phyloP scores from a whole-genome alignment of 257 asterid species.

The Capsicum chinense region DNA sequence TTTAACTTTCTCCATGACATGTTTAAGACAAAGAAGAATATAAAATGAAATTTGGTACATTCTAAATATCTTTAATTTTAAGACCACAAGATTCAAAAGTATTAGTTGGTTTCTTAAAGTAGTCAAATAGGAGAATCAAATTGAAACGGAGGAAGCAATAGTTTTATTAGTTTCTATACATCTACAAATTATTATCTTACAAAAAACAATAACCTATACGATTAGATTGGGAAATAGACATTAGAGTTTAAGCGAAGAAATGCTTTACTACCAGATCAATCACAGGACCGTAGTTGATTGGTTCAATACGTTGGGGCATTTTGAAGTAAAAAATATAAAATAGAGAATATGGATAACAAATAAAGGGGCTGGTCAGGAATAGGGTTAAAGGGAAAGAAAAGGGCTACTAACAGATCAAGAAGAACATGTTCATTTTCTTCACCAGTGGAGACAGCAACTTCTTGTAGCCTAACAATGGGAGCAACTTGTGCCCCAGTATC shows the following conservation, averaged over 20 bases:
- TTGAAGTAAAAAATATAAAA: neutral
- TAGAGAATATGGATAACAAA: neutral
- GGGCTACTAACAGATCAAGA: conserved; percentile 61
- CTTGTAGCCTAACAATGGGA: conserved; percentile 73
- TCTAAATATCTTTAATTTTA: too few species aligned
- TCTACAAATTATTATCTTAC: neutral
- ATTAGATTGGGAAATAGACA: too few species aligned
- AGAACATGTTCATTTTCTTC: conserved; percentile 78
- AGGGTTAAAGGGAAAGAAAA: neutral
- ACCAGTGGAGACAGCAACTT: conserved; percentile 79
- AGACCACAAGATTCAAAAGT: too few species aligned
- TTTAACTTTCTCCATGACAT: too few species aligned
- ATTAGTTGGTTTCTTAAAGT: too few species aligned
- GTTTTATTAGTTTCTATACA: neutral
- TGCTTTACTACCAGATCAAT: neutral
- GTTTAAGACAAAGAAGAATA: too few species aligned
- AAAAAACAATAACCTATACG: neutral
- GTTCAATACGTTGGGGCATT: neutral
- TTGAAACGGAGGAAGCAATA: too few species aligned
- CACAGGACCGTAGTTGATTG: neutral
- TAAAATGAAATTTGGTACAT: too few species aligned
- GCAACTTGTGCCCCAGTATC: conserved; percentile 86
- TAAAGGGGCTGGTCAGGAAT: too few species aligned
- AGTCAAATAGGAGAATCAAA: too few species aligned
- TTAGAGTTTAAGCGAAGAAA: too few species aligned